Base-by-base conservation (phyloP, 1,139 yeast genomes). In the Suhomyces maxii region DNA sequence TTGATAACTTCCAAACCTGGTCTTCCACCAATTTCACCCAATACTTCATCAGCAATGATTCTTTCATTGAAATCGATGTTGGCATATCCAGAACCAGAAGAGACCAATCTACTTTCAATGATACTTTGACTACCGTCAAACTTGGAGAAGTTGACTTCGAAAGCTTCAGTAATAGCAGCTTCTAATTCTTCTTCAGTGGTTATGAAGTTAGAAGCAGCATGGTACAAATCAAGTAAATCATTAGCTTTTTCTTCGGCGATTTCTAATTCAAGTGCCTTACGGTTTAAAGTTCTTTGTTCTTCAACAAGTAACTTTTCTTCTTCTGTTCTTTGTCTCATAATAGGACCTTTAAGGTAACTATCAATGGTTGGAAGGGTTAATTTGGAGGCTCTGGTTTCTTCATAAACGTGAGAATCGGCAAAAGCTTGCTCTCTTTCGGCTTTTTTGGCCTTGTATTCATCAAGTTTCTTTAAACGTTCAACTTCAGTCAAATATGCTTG, bases 291-390 rank as follows among this genome's bases (percentile, higher is more conserved):
- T 46, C 79, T 61, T 52, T 67, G 70, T 35, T 59, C 62, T 7
- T 53, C 45, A 36, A 60, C 52, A 41, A 68, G 61, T 31, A 78
- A 68, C 53, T 77, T 75, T 63, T 89, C 95, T 58, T 83, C 90
- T 33, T 70, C 73, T 0, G 95, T 85, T 64, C 97, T 78, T 44
- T 71, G 79, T 60, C 86, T 78, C 73, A 90, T 80, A 51, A 89
- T 69, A 13, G 91, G 87, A 3, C 88, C 88, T 34, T 79, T 64
- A 53, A 86, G 70, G 53, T 85, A 76, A 37, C 80, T 75, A 57
- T 86, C 91, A 52, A 90, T 74, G 2, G 96, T 87, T 39, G 97
- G 97, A 44, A 89, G 74, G 1, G 96, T 87, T 57, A 86, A 77
- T 56, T 71, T 69, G 39, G 83, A 77, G 18, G 89, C 83, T 45